Conservation (phyloP, 148 eudicot species). For the Spergularia marina region DNA sequence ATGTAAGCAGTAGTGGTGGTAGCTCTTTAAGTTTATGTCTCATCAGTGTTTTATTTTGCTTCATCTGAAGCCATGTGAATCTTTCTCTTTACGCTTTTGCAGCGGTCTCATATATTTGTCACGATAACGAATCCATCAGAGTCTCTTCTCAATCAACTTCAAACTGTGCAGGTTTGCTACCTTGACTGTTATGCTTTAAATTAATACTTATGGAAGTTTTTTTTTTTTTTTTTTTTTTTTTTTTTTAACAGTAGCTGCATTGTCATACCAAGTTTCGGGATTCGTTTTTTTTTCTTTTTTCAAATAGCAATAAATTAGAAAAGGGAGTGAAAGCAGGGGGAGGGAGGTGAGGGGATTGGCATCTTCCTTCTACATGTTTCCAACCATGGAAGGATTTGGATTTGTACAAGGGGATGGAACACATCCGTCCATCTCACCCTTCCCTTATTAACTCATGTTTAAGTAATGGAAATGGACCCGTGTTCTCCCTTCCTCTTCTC, state of each 20-base stretch:
- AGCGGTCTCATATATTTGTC: conserved; percentile 74
- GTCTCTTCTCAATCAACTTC: conserved; percentile 88
- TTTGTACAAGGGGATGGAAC: neutral
- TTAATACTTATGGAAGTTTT: neutral
- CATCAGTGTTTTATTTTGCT: conserved; percentile 11
- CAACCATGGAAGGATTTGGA: neutral
- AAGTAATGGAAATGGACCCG: neutral
- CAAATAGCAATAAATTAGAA: neutral
- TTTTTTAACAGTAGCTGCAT: neutral
- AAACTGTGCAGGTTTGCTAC: conserved; percentile 82
- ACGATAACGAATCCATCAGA: conserved; percentile 92
- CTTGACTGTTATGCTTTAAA: conserved; percentile 13
- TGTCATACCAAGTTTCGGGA: neutral
- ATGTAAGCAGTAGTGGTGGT: conserved; percentile 52
- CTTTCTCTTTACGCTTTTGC: conserved; percentile 27
- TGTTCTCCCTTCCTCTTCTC: neutral
- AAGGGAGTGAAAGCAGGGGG: neutral
- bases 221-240: neutral
- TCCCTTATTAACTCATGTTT: neutral
- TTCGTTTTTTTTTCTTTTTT: neutral
- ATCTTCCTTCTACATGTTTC: neutral
- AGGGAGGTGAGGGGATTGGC: neutral
- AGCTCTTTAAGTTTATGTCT: neutral
- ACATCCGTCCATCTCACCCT: neutral
- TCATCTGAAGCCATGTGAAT: neutral